Conservation (phyloP, 257 asterid species). For the Rauvolfia tetraphylla region DNA sequence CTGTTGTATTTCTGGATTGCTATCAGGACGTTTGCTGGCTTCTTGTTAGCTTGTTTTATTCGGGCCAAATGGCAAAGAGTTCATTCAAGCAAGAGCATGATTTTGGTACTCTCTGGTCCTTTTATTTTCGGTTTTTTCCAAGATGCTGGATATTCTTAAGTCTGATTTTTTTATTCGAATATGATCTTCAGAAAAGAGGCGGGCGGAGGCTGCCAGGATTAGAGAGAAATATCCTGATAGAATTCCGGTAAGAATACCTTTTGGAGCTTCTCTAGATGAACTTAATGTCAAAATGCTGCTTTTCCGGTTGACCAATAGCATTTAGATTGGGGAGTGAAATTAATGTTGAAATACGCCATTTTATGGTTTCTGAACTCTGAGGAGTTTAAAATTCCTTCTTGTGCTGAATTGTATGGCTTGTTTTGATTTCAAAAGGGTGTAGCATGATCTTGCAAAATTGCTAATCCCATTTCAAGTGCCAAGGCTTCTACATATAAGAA, state of each 20-base stretch:
- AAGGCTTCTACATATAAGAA: too few relatives aligned
- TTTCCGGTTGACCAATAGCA: not conserved
- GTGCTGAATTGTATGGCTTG: not conserved
- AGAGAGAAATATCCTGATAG: constrained; percentile 75
- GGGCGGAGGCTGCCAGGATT: constrained; percentile 67
- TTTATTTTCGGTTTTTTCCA: constrained; percentile 12
- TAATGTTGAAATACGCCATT: too few relatives aligned
- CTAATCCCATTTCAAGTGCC: too few relatives aligned
- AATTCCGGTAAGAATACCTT: constrained; percentile 50
- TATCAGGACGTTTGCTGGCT: not conserved
- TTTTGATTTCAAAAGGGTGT: not conserved
- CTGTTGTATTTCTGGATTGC: not conserved
- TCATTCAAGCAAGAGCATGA: constrained; percentile 66
- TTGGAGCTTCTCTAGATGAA: not conserved
- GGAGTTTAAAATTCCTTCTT: not conserved
- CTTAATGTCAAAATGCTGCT: not conserved
- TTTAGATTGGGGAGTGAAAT: not conserved
- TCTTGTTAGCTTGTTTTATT: constrained; percentile 15
- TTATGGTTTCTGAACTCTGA: not conserved
- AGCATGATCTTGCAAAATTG: not conserved
- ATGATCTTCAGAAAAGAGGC: constrained; percentile 50
- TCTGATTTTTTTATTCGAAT: not conserved
- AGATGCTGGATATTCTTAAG: not conserved
- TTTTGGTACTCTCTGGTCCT: constrained; percentile 39
- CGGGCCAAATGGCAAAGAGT: constrained; percentile 52